Evolutionary conservation across 2,329 filamentous ascomycete species (phyloP).

Genomic region (Purpureocillium takamizusanense): DNA sequence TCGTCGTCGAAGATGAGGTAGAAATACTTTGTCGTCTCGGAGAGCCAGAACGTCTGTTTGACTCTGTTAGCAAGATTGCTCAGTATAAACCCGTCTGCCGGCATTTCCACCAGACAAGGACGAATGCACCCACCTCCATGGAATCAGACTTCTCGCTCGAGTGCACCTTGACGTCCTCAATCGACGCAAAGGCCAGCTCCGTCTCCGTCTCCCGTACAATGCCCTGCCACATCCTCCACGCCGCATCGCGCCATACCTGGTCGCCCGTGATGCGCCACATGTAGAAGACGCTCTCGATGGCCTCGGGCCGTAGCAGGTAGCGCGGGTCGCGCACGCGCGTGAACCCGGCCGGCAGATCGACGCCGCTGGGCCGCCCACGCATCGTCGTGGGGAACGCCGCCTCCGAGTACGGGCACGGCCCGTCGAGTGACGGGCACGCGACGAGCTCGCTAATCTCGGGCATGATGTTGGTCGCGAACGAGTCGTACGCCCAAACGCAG

Average conservation of each 20-base stretch:
- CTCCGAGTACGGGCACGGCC: conserved; percentile 25
- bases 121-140: conserved; percentile 42
- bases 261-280: conserved; percentile 42
- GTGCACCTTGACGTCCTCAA: conserved; percentile 24
- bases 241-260: conserved; percentile 30
- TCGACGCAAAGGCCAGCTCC: conserved; percentile 31
- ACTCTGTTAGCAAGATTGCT: background rate
- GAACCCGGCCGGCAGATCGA: conserved; percentile 44
- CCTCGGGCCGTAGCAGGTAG: conserved; percentile 39
- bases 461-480: conserved; percentile 43
- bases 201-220: conserved; percentile 33
- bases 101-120: background rate
- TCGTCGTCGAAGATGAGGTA: conserved; percentile 63
- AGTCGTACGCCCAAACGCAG: conserved; percentile 45
- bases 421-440: conserved; percentile 21
- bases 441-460: conserved; percentile 37
- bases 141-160: conserved; percentile 37
- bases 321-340: conserved; percentile 36
- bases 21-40: conserved; percentile 72
- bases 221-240: conserved; percentile 39
- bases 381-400: conserved; percentile 8
- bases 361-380: background rate
- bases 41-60: conserved; percentile 56
- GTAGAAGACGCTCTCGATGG: conserved; percentile 43
- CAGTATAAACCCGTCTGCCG: background rate